These are phyloP conservation scores for Diversispora eburnea DNA, from an alignment of 192 early-diverging fungal genomes.

Conservation along the genomic window DNA sequence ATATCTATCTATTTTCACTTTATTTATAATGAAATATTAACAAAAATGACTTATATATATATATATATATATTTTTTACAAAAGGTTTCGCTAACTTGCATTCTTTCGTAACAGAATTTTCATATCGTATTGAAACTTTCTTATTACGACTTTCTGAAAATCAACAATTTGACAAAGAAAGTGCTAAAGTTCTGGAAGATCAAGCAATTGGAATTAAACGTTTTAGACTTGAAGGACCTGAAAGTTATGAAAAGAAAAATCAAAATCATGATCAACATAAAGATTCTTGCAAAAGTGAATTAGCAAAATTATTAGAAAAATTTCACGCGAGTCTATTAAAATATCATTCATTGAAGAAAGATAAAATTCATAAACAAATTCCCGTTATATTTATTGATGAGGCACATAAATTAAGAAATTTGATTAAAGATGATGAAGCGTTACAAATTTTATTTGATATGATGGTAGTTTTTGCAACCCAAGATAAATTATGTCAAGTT, in stretches of 20 bases:
- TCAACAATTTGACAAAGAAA: not conserved
- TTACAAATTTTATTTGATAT: not conserved
- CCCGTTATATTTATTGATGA: not conserved
- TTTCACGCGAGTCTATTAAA: not conserved
- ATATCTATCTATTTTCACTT: not conserved
- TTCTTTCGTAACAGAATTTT: not conserved
- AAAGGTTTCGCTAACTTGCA: constrained; percentile 2
- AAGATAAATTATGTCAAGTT: constrained; percentile 5
- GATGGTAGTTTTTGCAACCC: not conserved
- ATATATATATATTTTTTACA: too few species aligned
- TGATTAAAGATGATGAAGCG: constrained; percentile 5
- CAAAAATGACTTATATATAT: not conserved
- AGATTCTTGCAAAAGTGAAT: not conserved
- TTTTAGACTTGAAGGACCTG: not conserved
- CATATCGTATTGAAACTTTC: not conserved
- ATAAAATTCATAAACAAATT: not conserved
- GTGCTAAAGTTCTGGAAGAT: not conserved
- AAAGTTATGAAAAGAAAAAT: not conserved
- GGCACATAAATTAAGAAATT: constrained; percentile 5
- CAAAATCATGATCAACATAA: not conserved
- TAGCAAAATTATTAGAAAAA: constrained; percentile 1
- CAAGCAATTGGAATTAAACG: not conserved
- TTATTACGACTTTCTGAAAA: not conserved
- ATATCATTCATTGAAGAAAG: not conserved
- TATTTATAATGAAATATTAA: not conserved